A percentile compares a stretch with the other conserved stretches of the same genome.
phyloP scores from a whole-genome alignment of 2,329 filamentous ascomycete species.

The Septoria linicola region DNA sequence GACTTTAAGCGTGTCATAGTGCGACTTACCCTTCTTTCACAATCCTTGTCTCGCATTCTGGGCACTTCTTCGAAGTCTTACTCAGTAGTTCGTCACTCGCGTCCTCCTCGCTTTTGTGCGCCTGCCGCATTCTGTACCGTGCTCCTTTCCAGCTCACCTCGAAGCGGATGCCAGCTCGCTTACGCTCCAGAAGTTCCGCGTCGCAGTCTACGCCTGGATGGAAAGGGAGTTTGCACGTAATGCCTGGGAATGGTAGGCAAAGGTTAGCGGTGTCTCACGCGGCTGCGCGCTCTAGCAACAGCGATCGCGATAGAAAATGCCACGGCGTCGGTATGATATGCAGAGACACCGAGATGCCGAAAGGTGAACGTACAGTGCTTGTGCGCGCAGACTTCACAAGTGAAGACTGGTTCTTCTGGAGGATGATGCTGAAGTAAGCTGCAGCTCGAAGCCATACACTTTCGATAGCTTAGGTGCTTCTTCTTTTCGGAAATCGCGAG shows the following conservation, averaged over 20 bases:
- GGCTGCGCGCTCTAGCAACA: too few species aligned
- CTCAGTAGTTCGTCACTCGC: conserved; percentile 9
- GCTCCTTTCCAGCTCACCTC: neutral
- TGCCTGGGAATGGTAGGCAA: too few species aligned
- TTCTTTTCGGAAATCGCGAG: conserved; percentile 12
- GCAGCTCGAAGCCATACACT: conserved; percentile 24
- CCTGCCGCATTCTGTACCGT: neutral
- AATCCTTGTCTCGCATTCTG: conserved; percentile 27
- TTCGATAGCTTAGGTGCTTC: conserved; percentile 24
- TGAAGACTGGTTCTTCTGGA: conserved; percentile 27
- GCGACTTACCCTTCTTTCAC: conserved; percentile 25
- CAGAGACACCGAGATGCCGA: too few species aligned
- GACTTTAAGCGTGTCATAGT: too few species aligned
- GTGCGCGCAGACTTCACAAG: conserved; percentile 25
- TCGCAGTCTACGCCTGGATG: conserved; percentile 30
- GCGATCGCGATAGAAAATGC: too few species aligned
- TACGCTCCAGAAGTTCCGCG: neutral
- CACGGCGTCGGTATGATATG: too few species aligned
- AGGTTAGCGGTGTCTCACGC: too few species aligned
- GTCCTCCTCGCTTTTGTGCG: conserved; percentile 9
- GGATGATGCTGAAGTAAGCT: conserved; percentile 28
- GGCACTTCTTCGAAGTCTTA: conserved; percentile 26
- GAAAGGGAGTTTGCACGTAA: conserved; percentile 18
- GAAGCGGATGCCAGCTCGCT: neutral
- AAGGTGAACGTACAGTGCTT: conserved; percentile 30